Base-by-base conservation (phyloP, 495 filamentous ascomycete species). In the Diplogelasinospora grovesii region DNA sequence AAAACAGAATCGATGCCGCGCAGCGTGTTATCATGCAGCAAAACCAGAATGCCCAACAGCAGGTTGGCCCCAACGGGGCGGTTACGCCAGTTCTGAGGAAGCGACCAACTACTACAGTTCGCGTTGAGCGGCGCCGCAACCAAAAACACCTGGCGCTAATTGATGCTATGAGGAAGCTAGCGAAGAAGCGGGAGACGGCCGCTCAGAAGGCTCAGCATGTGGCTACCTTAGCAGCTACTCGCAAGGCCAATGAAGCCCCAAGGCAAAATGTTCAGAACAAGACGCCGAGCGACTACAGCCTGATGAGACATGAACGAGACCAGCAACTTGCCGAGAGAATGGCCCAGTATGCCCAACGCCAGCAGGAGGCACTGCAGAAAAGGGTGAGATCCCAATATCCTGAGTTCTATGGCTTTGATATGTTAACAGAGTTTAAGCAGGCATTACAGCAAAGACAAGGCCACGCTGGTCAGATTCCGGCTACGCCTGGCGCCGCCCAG, bases 111-210 rank as follows among this genome's bases (percentile, higher is more conserved):
- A 84, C 84, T 0, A 81, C 82, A 26, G 63, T 86, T 8, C 78
- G 84, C 18, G 89, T 97, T 34, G 89, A 96, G 43, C 78, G 89
- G 39, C 74, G 88, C 42, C 77, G 86, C 52, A 87, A 88, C 36
- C 85, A 83, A 16, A 85, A 83, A 48, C 85, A 94, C 52, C 71
- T 97, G 41, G 83, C 83, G 14, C 68, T 97, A 38, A 80, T 97
- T 59, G 92, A 97, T 64, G 83, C 82, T 3, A 95, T 97, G 85
- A 79, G 89, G 28, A 98, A 97, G 59, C 57, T 93, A 45, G 90
- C 90, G 5, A 93, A 95, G 66, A 96, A 94, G 67, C 74, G 88
- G 27, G 92, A 98, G 66, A 82, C 81, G 4, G 73, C 75, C 27
- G 61, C 78, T 18, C 86, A 90, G 55, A 97, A 97, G 65, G 84